A percentile compares a stretch with the other conserved stretches of the same genome.
These are phyloP conservation scores for Sporothrix mexicana DNA, from an alignment of 2,329 filamentous ascomycete species.

Conservation along the genomic window DNA sequence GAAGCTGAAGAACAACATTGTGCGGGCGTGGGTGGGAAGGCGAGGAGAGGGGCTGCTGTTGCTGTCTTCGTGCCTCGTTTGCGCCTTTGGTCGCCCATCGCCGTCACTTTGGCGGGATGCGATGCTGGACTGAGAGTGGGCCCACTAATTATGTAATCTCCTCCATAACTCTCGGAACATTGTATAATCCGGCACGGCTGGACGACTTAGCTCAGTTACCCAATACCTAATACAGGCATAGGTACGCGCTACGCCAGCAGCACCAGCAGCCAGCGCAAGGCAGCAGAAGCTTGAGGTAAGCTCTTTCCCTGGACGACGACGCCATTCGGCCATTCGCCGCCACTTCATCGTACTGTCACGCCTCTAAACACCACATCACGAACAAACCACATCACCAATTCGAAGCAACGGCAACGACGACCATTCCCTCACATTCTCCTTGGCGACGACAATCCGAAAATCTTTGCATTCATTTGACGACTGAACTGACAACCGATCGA, in stretches of 20 bases:
- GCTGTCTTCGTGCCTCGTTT: too few species aligned
- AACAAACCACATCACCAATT: neutral
- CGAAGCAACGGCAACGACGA: neutral
- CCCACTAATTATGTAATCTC: too few species aligned
- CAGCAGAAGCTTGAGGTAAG: constrained; percentile 49
- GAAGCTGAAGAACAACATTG: constrained; percentile 57
- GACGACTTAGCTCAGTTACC: too few species aligned
- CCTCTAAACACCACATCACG: neutral
- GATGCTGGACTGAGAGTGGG: too few species aligned
- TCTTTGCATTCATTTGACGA: neutral
- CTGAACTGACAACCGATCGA: too few species aligned
- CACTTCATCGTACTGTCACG: neutral
- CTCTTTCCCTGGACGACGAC: constrained; percentile 37
- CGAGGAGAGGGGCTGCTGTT: too few species aligned
- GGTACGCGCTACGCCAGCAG: neutral
- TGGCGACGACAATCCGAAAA: neutral
- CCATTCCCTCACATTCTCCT: neutral
- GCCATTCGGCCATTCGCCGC: constrained; percentile 24
- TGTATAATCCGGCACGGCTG: too few species aligned
- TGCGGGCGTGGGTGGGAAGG: neutral
- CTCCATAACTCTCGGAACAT: too few species aligned
- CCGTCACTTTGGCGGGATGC: constrained; percentile 19
- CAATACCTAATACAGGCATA: too few species aligned
- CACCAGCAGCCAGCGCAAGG: constrained; percentile 41
- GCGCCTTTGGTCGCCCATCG: too few species aligned